Evolutionary conservation across 1,284 basidiomycete species (phyloP).

Genomic region (Rhodofomes roseus): DNA sequence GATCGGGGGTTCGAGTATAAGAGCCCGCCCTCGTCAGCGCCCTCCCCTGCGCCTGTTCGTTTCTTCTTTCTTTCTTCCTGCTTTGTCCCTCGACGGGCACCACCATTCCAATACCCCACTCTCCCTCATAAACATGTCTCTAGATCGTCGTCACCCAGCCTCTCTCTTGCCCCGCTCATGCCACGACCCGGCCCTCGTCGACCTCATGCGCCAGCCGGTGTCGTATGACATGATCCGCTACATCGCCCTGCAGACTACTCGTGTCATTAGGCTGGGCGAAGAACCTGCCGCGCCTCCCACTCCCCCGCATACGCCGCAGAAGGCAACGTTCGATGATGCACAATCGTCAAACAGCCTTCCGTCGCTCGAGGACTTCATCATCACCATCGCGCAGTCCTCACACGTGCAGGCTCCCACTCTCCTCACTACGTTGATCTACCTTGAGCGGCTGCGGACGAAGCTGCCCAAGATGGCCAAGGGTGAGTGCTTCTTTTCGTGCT

Average conservation of each 20-base stretch:
- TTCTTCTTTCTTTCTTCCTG: constrained; percentile 15
- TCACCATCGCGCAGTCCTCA: constrained; percentile 78
- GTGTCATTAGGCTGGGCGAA: constrained; percentile 62
- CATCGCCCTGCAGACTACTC: constrained; percentile 63
- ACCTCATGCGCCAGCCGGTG: constrained; percentile 75
- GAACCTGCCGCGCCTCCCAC: constrained; percentile 37
- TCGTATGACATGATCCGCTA: constrained; percentile 80
- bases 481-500: constrained; percentile 28
- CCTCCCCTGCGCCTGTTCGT: constrained; percentile 11
- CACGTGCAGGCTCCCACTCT: constrained; percentile 93
- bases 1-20: constrained; percentile 14
- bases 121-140: constrained; percentile 20
- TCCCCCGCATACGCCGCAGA: constrained; percentile 55
- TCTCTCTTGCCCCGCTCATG: constrained; percentile 31
- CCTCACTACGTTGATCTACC: constrained; percentile 89
- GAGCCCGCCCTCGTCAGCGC: constrained; percentile 4
- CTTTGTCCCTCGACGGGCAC: constrained; percentile 27
- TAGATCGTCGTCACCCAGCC: constrained; percentile 23
- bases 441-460: constrained; percentile 81
- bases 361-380: constrained; percentile 85
- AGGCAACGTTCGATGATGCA: constrained; percentile 36
- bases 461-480: constrained; percentile 88
- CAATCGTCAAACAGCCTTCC: constrained; percentile 40
- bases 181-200: constrained; percentile 50
- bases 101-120: constrained; percentile 20